Base-by-base conservation (phyloP, 2,329 filamentous ascomycete genomes). In the Microdochium paspali region DNA sequence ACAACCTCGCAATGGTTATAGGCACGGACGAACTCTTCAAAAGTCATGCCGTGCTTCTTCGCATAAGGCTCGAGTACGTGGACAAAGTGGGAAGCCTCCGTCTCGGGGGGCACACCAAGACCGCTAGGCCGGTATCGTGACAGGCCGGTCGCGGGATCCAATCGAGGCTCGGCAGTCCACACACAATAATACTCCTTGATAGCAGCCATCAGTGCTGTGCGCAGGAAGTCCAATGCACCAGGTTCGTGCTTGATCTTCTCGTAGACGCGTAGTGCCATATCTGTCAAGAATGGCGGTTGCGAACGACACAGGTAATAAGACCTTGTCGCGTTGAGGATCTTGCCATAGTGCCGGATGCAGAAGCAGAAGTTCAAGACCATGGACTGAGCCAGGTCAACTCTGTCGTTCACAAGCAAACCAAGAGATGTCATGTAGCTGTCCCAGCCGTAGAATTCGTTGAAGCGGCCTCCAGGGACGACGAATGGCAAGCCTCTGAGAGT, bases 401-500 rank as follows among this genome's bases (percentile, higher is more conserved):
- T 83, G 61, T 93, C 87, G 61, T 91, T 89, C 56, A 89, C 80
- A 50, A 97, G 72, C 49, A 98, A 76, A 18, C 93, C 93, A 3
- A 97, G 74, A 4, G 91, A 93, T 64, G 91, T 88, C 90, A 98
- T 97, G 72, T 97, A 98, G 64, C 90, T 96, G 67, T 98, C 93
- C 93, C 93, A 98, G 44, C 91, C 91, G 63, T 98, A 98, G 21
- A 98, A 70, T 66, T 98, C 93, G 66, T 98, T 98, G 81, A 98
- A 98, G 25, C 93, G 82, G 23, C 93, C 93, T 50, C 93, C 93
- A 0, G 93, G 93, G 3, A 98, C 93, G n/a, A 97, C 90, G 58
- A 97, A 98, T 0, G 93, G 91, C 49, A 94, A 74, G 3, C 93
- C 93, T 30, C 77, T 76, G 35, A 94, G 71, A 3, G 85, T 85